Evolutionary conservation across 257 asterid genomes (phyloP), one percentile per base, ranked within the genome.

Genomic region (Datura wrightii): DNA sequence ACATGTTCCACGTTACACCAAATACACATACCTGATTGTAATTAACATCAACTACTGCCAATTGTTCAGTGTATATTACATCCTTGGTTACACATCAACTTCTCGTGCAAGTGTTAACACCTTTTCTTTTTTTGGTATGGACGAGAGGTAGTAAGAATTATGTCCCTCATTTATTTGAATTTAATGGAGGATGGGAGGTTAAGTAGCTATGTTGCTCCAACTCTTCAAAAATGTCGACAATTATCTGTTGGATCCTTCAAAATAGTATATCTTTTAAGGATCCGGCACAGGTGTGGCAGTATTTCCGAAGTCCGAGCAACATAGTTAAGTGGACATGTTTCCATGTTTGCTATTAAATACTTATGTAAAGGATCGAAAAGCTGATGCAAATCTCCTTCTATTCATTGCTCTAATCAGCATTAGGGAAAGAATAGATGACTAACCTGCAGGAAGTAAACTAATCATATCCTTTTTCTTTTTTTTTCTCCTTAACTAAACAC

Each of bases 131-230:
- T 74, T 74, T 18, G 44, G 19, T 48, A 60, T 19, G 24, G 42
- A 55, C 24, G 48, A 52, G 42, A 74, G 44, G 60, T 19, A 60
- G 19, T 74, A 13, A 48, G 81, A 71, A 36, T 37, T 71, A n/a
- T 42, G n/a, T 44, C 39, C 79, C 79, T 44, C n/a, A 71, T 44
- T 74, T 74, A 48, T 74, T 74, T 74, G 81, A 74, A 24, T 48
- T 76, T 78, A 31, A 24, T 52, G 82, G 63, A 52, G 82, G 82
- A 78, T 24, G 14, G 31, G 63, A 78, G 44, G 31, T 78, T 34
- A 78, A 78, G 82, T 78, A 53, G 39, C 42, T 39, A 39, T 39
- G 42, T 39, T 39, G 42, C 42, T 39, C 42, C 4, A 4, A 39
- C 42, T 39, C 42, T 39, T 39, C 42, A 39, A 39, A 39, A 2